Conservation (phyloP, 352 stramenopile species). For the Globisporangium spinosum region DNA sequence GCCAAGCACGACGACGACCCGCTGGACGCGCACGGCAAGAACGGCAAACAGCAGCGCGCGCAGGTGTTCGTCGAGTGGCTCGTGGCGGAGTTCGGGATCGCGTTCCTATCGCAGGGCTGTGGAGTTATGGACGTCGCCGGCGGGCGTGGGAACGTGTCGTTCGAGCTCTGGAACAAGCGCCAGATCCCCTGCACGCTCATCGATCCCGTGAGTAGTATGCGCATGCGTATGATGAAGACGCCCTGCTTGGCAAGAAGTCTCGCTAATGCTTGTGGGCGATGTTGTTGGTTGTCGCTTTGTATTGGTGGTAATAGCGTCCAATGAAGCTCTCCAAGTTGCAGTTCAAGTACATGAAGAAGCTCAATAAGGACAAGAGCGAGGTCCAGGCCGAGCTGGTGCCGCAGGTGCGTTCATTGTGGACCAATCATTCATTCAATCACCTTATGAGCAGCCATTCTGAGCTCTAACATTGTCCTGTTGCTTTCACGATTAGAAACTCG, state of each 20-base stretch:
- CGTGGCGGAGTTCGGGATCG: slow-evolving; percentile 56
- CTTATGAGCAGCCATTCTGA: too few relatives aligned
- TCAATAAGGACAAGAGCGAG: slow-evolving; percentile 35
- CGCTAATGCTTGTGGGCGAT: not conserved
- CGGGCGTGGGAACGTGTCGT: slow-evolving; percentile 73
- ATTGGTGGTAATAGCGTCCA: slow-evolving; percentile 34
- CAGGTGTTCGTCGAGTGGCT: slow-evolving; percentile 77
- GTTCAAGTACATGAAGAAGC: slow-evolving; percentile 69
- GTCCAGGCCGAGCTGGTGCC: slow-evolving; percentile 36
- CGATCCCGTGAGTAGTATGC: slow-evolving; percentile 53
- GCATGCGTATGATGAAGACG: not conserved
- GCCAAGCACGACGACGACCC: slow-evolving; percentile 58
- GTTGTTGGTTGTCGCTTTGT: slow-evolving; percentile 15
- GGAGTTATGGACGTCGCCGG: slow-evolving; percentile 84
- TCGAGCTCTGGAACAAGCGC: slow-evolving; percentile 86
- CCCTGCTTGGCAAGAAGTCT: not conserved
- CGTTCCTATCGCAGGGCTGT: slow-evolving; percentile 38
- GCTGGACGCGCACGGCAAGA: slow-evolving; percentile 68
- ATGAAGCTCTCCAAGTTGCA: slow-evolving; percentile 71
- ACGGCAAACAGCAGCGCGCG: slow-evolving; percentile 62
- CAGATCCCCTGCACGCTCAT: slow-evolving; percentile 65
- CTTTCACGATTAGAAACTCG: slow-evolving; percentile 32
- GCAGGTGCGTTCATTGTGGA: slow-evolving; percentile 29
- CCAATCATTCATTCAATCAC: not conserved
- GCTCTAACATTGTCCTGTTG: not conserved